Conservation (phyloP, 129 eudicot species). For the Centella asiatica region DNA sequence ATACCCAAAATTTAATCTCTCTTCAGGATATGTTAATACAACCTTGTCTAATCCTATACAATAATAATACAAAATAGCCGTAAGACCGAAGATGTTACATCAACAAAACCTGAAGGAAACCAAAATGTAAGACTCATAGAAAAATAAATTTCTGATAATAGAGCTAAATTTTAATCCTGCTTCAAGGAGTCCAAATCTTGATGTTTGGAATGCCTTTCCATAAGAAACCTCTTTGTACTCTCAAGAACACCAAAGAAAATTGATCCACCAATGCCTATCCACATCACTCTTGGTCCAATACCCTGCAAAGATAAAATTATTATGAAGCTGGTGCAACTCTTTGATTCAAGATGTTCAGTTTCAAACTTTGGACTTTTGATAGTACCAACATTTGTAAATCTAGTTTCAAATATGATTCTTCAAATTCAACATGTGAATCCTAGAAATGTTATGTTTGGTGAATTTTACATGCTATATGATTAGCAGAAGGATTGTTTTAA, state of each 20-base stretch:
- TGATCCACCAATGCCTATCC: slow-evolving; percentile 99
- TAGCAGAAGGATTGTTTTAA: too few species aligned
- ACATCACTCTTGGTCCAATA: slow-evolving; percentile 90
- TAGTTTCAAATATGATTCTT: too few species aligned
- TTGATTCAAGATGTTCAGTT: background rate
- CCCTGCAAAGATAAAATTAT: slow-evolving; percentile 38
- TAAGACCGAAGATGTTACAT: background rate
- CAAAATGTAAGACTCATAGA: background rate
- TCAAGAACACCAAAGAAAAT: slow-evolving; percentile 96
- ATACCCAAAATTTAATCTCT: too few species aligned
- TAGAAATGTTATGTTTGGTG: too few species aligned
- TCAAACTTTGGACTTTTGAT: too few species aligned
- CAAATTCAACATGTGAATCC: too few species aligned
- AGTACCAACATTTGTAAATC: too few species aligned
- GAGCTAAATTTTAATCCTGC: slow-evolving; percentile 17
- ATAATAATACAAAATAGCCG: too few species aligned
- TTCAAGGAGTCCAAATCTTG: slow-evolving; percentile 21
- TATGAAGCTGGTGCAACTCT: background rate
- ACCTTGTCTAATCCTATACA: too few species aligned
- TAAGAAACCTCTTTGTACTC: slow-evolving; percentile 66
- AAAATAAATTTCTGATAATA: background rate
- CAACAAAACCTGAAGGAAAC: too few species aligned
- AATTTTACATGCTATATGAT: too few species aligned
- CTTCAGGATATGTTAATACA: too few species aligned
- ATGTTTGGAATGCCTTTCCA: slow-evolving; percentile 32